Evolutionary conservation across 768 basidiomycete species (phyloP), one percentile per base, ranked within the genome.

Genomic region (Glaciozyma antarctica): DNA sequence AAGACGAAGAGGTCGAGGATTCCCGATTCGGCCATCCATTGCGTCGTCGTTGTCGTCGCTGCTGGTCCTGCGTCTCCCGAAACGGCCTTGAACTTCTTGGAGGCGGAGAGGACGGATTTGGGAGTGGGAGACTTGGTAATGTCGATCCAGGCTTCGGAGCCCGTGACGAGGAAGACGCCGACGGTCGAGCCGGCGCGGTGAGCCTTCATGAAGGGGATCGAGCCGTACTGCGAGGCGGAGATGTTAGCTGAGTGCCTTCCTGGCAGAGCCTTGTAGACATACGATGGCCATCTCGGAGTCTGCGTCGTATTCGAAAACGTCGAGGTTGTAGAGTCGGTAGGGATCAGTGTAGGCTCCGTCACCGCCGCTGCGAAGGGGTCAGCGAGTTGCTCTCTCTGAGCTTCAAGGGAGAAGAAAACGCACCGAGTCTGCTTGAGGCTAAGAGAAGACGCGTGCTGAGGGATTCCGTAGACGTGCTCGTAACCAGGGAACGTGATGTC

Each of bases 1-100:
- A 97, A 83, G 71, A 99, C 80, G 79, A 98, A 90, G 15, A 95
- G 76, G 76, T 99, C 94, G 60, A 99, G 82, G 66, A 98, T 92
- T 52, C 95, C 95, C 5, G 90, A 91, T 77, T 99, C 95, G 10
- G 93, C 91, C 68, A 97, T 85, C 95, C 94, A 99, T 75, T 98
- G 95, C 0, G 94, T 92, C 69, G 86, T 81, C 0, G 88, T 88
- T 12, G 88, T 87, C 13, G 26, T 26, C 13, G 59, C 17, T 6
- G 38, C 15, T 2, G 71, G 71, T 1, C 69, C 66, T 17, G 17
- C 44, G 58, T 58, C 58, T 2, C 22, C 22, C 13, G 49, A 26
- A 0, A 38, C 47, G 5, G 15, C 22, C 60, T 63, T 64, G 7
- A 34, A 19, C 59, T 65, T 67, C 64, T 67, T 80, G 83, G 15